Base-by-base conservation (phyloP, 2,329 filamentous ascomycete genomes). In the Penicillium sp. region DNA sequence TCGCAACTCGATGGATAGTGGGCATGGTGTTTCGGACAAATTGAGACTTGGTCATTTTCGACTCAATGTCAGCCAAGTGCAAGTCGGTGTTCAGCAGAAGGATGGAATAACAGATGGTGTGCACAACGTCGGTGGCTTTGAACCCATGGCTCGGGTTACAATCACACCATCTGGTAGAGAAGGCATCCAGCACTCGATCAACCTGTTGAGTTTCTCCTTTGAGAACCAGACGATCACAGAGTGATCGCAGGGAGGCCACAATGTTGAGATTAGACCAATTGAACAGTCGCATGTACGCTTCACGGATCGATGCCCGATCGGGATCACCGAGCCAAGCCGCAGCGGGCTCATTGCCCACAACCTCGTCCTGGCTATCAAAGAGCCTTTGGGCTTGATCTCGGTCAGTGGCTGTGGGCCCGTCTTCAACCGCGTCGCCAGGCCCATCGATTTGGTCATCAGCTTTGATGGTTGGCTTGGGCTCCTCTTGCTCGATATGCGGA, bases 1-100 rank as follows among this genome's bases (percentile, higher is more conserved):
- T 78, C 9, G 92, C 82, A 11, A 90, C 87, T 45, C 91, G 86
- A 54, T 84, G 85, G 58, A 99, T 89, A 0, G 93, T 96, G 0
- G 89, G 88, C 80, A 97, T 87, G 4, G 94, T 97, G 69, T 99
- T 99, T 74, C 95, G 96, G 69, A 99, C 84, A 67, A 97, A 99
- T 67, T 97, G 93, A 59, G 83, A 88, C 52, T 89, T 86, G 1
- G 93, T 97, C 94, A 99, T 99, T 77, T 96, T 96, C 65, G 89
- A 86, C 57, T 96, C 92, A 63, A 97, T 96, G 68, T 97, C 92
- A 54, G 93, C 94, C 67, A 97, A 75, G 67, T 99, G 93, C 52
- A 99, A 79, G 77, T 99, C 94, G 32, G 94, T 99, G 67, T 99
- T 99, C 59, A 99, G 82, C 10, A 99, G 81, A 68, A 99, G 87